Evolutionary conservation across 768 basidiomycete genomes (phyloP).

Genomic region (Boletus rubroflammeus): DNA sequence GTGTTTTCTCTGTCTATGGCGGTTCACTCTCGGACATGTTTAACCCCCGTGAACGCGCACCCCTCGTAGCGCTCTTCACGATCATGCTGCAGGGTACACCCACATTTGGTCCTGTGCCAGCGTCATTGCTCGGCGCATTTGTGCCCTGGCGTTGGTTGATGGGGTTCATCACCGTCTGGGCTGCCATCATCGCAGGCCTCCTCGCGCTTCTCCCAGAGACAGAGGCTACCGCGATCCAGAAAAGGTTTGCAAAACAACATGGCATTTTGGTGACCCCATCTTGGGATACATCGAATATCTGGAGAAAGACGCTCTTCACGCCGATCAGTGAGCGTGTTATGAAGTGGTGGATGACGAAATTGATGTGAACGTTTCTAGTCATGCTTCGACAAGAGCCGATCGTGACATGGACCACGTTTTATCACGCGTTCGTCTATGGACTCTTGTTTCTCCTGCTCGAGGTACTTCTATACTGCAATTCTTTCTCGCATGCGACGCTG

Average conservation of each 20-base stretch:
- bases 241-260: slow-evolving; percentile 12
- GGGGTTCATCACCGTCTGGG: slow-evolving; percentile 25
- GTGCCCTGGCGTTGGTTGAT: slow-evolving; percentile 28
- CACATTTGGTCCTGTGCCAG: slow-evolving; percentile 27
- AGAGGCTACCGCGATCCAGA: slow-evolving; percentile 19
- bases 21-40: slow-evolving; percentile 31
- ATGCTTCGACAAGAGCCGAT: slow-evolving; percentile 27
- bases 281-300: slow-evolving; percentile 9
- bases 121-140: slow-evolving; percentile 19
- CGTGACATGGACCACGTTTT: slow-evolving; percentile 26
- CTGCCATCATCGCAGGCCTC: slow-evolving; percentile 14
- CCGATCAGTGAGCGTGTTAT: slow-evolving; percentile 23
- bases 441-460: slow-evolving; percentile 30
- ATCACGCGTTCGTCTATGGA: slow-evolving; percentile 28
- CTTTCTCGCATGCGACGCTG: background rate
- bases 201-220: slow-evolving; percentile 25
- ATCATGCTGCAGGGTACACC: slow-evolving; percentile 30
- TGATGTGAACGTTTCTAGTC: slow-evolving; percentile 11
- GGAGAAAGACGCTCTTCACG: slow-evolving; percentile 22
- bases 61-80: slow-evolving; percentile 30
- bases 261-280: background rate
- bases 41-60: slow-evolving; percentile 25
- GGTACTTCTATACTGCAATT: background rate
- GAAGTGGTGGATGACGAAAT: background rate
- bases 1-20: slow-evolving; percentile 29